Evolutionary conservation across 2,329 filamentous ascomycete genomes (phyloP), one percentile per base, ranked within the genome.

Genomic region (Beauveria australis): DNA sequence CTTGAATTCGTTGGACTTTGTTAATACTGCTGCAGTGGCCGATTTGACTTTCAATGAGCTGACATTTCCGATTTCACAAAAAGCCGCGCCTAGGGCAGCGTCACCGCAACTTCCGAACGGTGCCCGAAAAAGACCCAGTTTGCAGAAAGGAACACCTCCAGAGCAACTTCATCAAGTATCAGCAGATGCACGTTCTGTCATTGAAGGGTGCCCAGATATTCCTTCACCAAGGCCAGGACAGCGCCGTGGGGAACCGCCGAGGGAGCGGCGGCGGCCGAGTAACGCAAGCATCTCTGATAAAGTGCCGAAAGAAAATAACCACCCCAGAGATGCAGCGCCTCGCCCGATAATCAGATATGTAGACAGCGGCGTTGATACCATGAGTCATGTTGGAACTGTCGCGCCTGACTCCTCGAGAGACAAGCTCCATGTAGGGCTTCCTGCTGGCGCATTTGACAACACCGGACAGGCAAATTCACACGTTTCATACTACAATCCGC

Each of bases 31-130:
- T 18, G 30, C 40, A 83, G 82, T 83, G 30, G 70, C 77, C 5
- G 81, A 84, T 62, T 73, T 85, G 19, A 72, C 73, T 1, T 84
- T 83, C 63, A 81, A 81, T 28, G 73, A 79, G 55, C 80, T 82
- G 76, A 67, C 73, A 9, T 79, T 81, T 63, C 69, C 79, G 24
- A 71, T 70, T 53, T 63, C 69, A 3, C 61, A 66, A 41, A 55
- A 68, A 63, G 40, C 62, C 61, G 12, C 28, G 8, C 26, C 24
- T 19, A 46, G 70, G 56, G 68, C 69, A 44, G 71, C 59, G 71
- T 74, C 60, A 71, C 73, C 33, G 18, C 43, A 53, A 10, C 51
- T 18, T 26, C 30, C 48, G 0, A 53, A 60, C 16, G 57, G 49
- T 1, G 57, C 57, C 10, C 57, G 57, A 0, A 52, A 47, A 18